These are phyloP conservation scores for Paspalum vaginatum DNA, from an alignment of 176 grass and related monocot species.

Conservation along the genomic window DNA sequence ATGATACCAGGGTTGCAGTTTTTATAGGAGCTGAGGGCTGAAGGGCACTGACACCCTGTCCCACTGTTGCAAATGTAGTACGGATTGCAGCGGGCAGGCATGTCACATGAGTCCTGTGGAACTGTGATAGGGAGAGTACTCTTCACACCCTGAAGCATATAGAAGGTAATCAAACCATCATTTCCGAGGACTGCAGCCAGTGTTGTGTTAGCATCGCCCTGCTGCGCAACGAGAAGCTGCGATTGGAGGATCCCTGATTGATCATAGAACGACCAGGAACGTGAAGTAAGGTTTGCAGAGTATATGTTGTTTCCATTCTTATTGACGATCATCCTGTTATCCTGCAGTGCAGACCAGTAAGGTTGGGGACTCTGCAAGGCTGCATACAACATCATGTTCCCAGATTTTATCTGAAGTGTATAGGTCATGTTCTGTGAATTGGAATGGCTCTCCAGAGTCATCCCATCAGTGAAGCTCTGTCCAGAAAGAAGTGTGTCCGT, in stretches of 20 bases:
- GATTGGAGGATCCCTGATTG: conserved; percentile 50
- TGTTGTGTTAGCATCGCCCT: conserved; percentile 50
- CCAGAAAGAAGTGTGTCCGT: conserved; percentile 80
- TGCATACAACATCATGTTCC: conserved; percentile 68
- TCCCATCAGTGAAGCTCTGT: conserved; percentile 73
- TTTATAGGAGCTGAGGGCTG: conserved; percentile 46
- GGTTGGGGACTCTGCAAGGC: conserved; percentile 62
- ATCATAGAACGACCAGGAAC: conserved; percentile 85
- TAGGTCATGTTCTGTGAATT: conserved; percentile 57
- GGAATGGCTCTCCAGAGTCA: conserved; percentile 60
- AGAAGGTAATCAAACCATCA: conserved; percentile 67
- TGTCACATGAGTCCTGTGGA: conserved; percentile 67
- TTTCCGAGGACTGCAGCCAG: conserved; percentile 51
- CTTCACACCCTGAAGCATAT: conserved; percentile 41
- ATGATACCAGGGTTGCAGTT: conserved; percentile 55
- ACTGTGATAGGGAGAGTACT: conserved; percentile 29
- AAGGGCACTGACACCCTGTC: conserved; percentile 75
- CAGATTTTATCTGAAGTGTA: conserved; percentile 71
- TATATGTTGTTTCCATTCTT: conserved; percentile 48
- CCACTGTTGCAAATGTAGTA: conserved; percentile 78
- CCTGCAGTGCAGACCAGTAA: conserved; percentile 78
- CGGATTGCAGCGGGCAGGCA: conserved; percentile 60
- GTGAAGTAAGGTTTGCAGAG: conserved; percentile 63
- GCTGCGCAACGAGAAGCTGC: conserved; percentile 47
- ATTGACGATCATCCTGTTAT: conserved; percentile 54